Evolutionary conservation across 495 filamentous ascomycete genomes (phyloP), one percentile per base, ranked within the genome.

Genomic region (Pyrenopolyporus hunteri): DNA sequence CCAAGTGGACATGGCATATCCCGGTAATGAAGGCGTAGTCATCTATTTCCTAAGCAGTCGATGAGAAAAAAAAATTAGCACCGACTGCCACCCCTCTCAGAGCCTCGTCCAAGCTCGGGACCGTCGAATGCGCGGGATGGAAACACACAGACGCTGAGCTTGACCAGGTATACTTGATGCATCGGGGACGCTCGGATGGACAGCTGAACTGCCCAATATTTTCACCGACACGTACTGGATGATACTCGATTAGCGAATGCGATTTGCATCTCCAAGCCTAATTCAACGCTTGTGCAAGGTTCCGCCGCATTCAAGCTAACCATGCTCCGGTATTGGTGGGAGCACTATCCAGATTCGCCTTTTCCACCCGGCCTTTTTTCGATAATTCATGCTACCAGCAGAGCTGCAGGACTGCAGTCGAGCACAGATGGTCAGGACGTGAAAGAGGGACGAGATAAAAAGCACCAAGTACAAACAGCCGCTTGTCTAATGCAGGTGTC

Each of bases 121-220:
- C 11, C n/a, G 28, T 57, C 19, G 8, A 28, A 28, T 45, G 19
- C 19, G 45, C 16, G 49, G 62, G 62, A 65, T 52, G 39, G 36
- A 26, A n/a, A 43, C 47, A 48, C 14, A 33, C 54, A 50, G 44
- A 20, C 25, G 11, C 19, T 31, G 42, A 40, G 49, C 28, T 43
- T 43, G 23, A 42, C 13, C 17, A 56, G 44, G 39, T 25, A 16
- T 17, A 55, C 37, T 65, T 39, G 50, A 39, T 22, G 45, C 33
- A 37, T 60, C 63, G 63, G 63, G 31, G 60, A 56, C 25, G 56
- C 57, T 60, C 63, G 63, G 63, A 57, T 51, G 40, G 40, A 39
- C 39, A 60, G 63, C 63, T 66, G 51, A 45, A 57, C 28, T 66
- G 51, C 57, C 63, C 49, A 52, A 66, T 60, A 40, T 56, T 66